Evolutionary conservation across 768 basidiomycete genomes (phyloP), one percentile per base, ranked within the genome.

Genomic region (Psilocybe cyanescens): DNA sequence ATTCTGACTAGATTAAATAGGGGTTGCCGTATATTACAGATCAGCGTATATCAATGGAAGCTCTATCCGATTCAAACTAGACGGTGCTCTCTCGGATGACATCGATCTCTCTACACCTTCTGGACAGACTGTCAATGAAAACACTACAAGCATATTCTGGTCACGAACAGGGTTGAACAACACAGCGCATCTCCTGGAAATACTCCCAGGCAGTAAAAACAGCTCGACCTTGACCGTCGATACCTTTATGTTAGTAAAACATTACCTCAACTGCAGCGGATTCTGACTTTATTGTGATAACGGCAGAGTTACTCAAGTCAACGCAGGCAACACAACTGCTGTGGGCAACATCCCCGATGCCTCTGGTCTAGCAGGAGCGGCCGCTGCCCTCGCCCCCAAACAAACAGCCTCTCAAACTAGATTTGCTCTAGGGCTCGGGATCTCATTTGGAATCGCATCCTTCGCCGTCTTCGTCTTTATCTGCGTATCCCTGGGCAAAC

Each of bases 1-100:
- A 8, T 47, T 4, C 28, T 50, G 8, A 16, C 30, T 4, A 12
- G 2, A 24, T 24, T 16, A 44, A 8, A 14, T 50, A 71, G 70
- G 70, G n/a, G 62, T 65, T 16, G 67, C 67, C 4, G 63, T 71
- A 8, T 71, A 67, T 45, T 71, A 70, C 57, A 49, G 47, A 29
- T 66, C 67, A 14, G 59, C 65, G 3, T 62, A 56, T 46, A 60
- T 71, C 17, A 35, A 63, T 4, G 63, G 61, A 49, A 33, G 54
- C 19, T 55, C 51, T 3, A 52, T 70, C 44, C 46, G 53, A 33
- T 64, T 70, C 48, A 64, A 39, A 45, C 59, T 71, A 11, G 70
- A 71, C 54, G 70, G 66, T 11, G 55, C 52, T 14, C 52, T 55
- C 33, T 59, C 65, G 9, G 51, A 55, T 8, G 29, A 50, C 17